A percentile compares a stretch with the other conserved stretches of the same genome.
Evolutionary conservation across 495 filamentous ascomycete genomes (phyloP).

Genomic region (Chaetomium fimeti): DNA sequence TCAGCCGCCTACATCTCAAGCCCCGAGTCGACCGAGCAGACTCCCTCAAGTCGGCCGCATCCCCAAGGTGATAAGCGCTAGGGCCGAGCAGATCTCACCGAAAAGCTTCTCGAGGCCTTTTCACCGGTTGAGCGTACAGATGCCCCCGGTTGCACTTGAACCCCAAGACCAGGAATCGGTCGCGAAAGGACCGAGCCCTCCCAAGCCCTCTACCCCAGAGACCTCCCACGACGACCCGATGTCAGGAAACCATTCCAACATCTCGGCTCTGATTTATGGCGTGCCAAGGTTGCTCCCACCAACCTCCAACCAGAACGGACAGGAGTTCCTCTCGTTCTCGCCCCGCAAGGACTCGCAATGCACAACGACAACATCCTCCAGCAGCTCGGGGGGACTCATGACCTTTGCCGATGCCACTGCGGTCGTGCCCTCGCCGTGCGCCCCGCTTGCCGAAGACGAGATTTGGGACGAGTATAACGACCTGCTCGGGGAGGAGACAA

Average conservation of each 20-base stretch:
- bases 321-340: conserved; percentile 70
- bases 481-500: conserved; percentile 63
- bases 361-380: conserved; percentile 57
- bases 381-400: conserved; percentile 60
- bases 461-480: conserved; percentile 96
- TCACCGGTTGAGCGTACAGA: conserved; percentile 36
- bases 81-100: conserved; percentile 65
- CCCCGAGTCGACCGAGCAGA: conserved; percentile 42
- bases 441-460: conserved; percentile 73
- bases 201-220: conserved; percentile 41
- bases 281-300: conserved; percentile 25
- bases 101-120: conserved; percentile 83
- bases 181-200: conserved; percentile 50
- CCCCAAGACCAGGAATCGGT: conserved; percentile 43
- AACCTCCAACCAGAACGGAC: conserved; percentile 20
- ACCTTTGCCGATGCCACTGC: conserved; percentile 58
- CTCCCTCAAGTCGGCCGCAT: conserved; percentile 87
- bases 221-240: conserved; percentile 32
- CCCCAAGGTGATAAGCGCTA: conserved; percentile 77
- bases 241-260: conserved; percentile 20
- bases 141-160: conserved; percentile 18
- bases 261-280: conserved; percentile 30
- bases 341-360: conserved; percentile 67
- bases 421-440: conserved; percentile 56
- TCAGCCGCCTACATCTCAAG: conserved; percentile 11